Percentiles rank a stretch among this genome's conserved stretches.
Conservation (phyloP, 2,329 filamentous ascomycete genomes). For the Botrytis deweyae region DNA sequence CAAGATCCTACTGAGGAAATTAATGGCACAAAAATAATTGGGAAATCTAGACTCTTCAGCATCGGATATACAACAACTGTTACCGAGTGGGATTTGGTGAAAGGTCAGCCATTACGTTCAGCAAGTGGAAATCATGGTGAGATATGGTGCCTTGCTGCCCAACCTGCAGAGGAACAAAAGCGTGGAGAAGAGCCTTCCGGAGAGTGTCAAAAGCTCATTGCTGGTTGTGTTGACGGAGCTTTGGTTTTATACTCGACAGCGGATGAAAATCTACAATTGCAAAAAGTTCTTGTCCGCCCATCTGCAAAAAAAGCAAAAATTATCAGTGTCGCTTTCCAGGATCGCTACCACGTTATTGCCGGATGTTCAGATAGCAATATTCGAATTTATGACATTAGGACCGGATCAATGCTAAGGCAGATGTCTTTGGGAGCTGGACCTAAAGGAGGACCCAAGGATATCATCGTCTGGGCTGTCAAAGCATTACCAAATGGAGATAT, state of each 20-base stretch:
- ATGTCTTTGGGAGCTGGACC: constrained; percentile 85
- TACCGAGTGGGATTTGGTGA: constrained; percentile 91
- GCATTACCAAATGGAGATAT: constrained; percentile 85
- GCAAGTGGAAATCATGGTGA: constrained; percentile 92
- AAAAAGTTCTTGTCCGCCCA: constrained; percentile 71
- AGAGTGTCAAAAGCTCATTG: constrained; percentile 65
- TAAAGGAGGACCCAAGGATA: constrained; percentile 74
- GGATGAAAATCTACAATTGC: constrained; percentile 78
- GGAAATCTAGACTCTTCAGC: constrained; percentile 85
- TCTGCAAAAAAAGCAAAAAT: constrained; percentile 84
- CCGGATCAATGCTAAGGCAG: constrained; percentile 70
- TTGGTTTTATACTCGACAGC: constrained; percentile 84
- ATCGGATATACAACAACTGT: constrained; percentile 91
- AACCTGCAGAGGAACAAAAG: constrained; percentile 52
- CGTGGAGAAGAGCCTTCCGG: constrained; percentile 39
- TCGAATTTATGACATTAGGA: constrained; percentile 82
- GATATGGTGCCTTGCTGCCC: constrained; percentile 92
- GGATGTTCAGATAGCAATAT: constrained; percentile 98
- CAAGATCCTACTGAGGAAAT: constrained; percentile 75
- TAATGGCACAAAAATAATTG: constrained; percentile 60
- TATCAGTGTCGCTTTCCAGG: constrained; percentile 88
- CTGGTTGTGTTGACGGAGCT: constrained; percentile 88
- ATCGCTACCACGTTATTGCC: constrained; percentile 76
- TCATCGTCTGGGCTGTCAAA: constrained; percentile 91
- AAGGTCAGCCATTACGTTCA: constrained; percentile 73